phyloP scores from a whole-genome alignment of 225 moss, liverwort and hornwort genomes.

The Anthoceros angustus region DNA sequence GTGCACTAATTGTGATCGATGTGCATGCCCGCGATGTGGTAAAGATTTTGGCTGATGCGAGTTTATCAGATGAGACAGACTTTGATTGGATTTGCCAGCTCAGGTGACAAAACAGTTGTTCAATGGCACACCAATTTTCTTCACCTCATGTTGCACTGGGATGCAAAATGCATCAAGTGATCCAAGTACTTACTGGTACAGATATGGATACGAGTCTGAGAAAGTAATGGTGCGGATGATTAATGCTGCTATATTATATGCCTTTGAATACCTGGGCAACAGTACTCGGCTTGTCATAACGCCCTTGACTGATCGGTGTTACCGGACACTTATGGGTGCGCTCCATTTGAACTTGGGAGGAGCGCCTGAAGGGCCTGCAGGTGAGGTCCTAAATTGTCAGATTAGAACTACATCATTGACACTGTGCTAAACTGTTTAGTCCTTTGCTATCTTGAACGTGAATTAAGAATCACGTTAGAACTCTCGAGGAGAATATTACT shows the following conservation, averaged over 20 bases:
- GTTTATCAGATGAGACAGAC: conserved; percentile 51
- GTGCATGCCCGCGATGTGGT: conserved; percentile 64
- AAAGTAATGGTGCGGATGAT: conserved; percentile 67
- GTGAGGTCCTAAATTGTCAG: conserved; percentile 11
- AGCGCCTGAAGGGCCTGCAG: conserved; percentile 80
- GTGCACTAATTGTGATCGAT: conserved; percentile 64
- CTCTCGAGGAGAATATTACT: no score
- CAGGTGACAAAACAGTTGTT: conserved; percentile 23
- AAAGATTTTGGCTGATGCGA: conserved; percentile 56
- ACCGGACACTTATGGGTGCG: conserved; percentile 69
- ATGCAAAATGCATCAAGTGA: no score
- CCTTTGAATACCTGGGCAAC: conserved; percentile 68
- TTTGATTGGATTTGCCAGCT: conserved; percentile 79
- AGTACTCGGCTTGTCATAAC: conserved; percentile 63
- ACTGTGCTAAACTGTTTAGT: no score
- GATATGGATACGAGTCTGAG: conserved; percentile 43
- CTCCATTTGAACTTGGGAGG: conserved; percentile 70
- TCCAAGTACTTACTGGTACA: conserved; percentile 12
- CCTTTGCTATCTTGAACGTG: no score
- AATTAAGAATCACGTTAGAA: no score
- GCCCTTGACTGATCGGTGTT: conserved; percentile 71
- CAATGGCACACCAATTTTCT: no score
- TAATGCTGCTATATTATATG: conserved; percentile 56
- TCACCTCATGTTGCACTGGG: no score
- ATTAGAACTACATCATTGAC: neutral